A percentile compares a stretch with the other conserved stretches of the same genome.
phyloP scores from a whole-genome alignment of 768 basidiomycete species.

The Leccinum longicurvipes region DNA sequence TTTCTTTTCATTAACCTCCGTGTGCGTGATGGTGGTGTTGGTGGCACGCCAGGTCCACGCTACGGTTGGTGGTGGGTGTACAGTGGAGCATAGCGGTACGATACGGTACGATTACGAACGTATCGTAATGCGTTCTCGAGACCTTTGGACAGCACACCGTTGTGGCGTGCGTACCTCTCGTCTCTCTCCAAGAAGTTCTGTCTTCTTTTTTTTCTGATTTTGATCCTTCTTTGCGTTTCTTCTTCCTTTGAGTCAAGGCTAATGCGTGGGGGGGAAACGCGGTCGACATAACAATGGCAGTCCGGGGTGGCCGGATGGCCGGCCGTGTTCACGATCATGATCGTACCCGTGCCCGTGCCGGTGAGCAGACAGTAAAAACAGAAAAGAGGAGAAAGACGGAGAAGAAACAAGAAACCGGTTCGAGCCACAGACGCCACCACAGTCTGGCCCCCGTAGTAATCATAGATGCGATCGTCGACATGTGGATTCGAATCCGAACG shows the following conservation, averaged over 20 bases:
- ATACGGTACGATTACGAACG: background rate
- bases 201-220: background rate
- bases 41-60: background rate
- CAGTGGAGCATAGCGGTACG: background rate
- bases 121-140: background rate
- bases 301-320: background rate
- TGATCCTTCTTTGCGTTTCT: background rate
- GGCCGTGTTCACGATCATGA: background rate
- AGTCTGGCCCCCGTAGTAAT: background rate
- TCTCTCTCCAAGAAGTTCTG: background rate
- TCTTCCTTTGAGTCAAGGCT: background rate
- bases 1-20: background rate
- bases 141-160: background rate
- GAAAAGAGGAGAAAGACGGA: background rate
- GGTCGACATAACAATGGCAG: background rate
- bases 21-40: background rate
- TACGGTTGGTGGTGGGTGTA: background rate
- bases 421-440: background rate
- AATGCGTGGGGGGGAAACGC: background rate
- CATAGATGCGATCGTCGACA: too few species aligned
- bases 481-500: background rate
- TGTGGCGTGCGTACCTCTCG: background rate
- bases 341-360: background rate
- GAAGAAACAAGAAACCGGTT: background rate
- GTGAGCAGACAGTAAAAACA: background rate